A percentile compares a stretch with the other conserved stretches of the same genome.
These are phyloP conservation scores for Pseudogymnoascus verrucosus DNA, from an alignment of 2,329 filamentous ascomycete genomes.

Conservation along the genomic window DNA sequence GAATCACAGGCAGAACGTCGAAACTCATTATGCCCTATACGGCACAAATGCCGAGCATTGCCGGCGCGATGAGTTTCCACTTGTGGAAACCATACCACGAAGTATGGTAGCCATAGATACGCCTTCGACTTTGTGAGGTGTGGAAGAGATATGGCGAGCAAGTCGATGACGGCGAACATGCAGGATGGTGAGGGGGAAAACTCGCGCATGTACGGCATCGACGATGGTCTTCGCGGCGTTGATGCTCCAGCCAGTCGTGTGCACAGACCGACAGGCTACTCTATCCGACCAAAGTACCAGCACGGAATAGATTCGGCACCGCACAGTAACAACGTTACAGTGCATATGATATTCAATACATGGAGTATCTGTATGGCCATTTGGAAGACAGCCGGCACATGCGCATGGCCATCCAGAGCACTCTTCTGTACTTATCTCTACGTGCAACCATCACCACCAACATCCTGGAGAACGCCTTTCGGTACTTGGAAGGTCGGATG, in stretches of 20 bases:
- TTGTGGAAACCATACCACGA: not conserved
- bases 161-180: not conserved
- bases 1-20: not conserved
- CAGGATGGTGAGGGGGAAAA: not conserved
- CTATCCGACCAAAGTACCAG: not conserved
- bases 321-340: not conserved
- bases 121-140: not conserved
- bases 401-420: not conserved
- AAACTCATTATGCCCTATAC: not conserved
- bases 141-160: not conserved
- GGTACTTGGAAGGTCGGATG: constrained; percentile 3
- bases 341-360: not conserved
- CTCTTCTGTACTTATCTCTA: not conserved
- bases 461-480: not conserved
- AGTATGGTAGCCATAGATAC: not conserved
- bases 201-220: not conserved
- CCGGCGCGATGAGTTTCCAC: constrained; percentile 3
- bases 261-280: not conserved
- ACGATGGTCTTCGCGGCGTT: not conserved
- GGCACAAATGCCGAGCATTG: constrained; percentile 5
- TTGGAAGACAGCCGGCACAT: not conserved
- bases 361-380: not conserved
- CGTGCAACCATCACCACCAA: not conserved
- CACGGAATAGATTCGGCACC: not conserved
- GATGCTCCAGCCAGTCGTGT: not conserved